A percentile compares a stretch with the other conserved stretches of the same genome.
Conservation (phyloP, 352 stramenopile species). For the Globisporangium recalcitrans region DNA sequence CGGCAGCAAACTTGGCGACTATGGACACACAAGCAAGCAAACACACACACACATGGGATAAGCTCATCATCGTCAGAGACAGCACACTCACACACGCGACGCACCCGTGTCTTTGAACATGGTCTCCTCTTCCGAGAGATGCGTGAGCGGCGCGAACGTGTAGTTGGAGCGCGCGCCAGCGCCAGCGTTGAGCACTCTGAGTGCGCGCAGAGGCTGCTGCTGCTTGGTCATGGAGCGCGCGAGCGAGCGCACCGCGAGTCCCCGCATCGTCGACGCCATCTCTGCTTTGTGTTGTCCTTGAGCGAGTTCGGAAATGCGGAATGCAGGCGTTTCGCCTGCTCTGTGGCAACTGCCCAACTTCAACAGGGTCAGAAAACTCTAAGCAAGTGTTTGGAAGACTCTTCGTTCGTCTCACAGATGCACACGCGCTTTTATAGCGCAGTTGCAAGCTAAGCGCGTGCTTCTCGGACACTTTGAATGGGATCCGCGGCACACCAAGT, state of each 20-base stretch:
- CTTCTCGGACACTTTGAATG: too few species aligned
- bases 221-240: slow-evolving; percentile 1
- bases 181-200: neutral
- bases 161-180: slow-evolving; percentile 17
- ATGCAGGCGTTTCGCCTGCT: neutral
- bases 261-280: slow-evolving; percentile 10
- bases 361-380: neutral
- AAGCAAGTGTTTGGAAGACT: neutral
- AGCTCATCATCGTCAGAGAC: neutral
- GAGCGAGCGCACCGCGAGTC: slow-evolving; percentile 3
- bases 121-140: slow-evolving; percentile 57
- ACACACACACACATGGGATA: neutral
- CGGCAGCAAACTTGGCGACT: slow-evolving; percentile 83
- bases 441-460: neutral
- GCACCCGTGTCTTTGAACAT: slow-evolving; percentile 65
- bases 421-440: neutral
- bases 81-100: neutral
- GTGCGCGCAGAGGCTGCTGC: neutral
- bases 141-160: slow-evolving; percentile 38
- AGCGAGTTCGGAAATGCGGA: slow-evolving; percentile 5
- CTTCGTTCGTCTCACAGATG: neutral
- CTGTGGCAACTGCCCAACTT: slow-evolving; percentile 5
- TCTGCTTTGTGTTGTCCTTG: neutral
- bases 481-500: too few species aligned
- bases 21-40: slow-evolving; percentile 7